phyloP scores from a whole-genome alignment of 495 filamentous ascomycete species.

The Hypoxylon subgilvum region DNA sequence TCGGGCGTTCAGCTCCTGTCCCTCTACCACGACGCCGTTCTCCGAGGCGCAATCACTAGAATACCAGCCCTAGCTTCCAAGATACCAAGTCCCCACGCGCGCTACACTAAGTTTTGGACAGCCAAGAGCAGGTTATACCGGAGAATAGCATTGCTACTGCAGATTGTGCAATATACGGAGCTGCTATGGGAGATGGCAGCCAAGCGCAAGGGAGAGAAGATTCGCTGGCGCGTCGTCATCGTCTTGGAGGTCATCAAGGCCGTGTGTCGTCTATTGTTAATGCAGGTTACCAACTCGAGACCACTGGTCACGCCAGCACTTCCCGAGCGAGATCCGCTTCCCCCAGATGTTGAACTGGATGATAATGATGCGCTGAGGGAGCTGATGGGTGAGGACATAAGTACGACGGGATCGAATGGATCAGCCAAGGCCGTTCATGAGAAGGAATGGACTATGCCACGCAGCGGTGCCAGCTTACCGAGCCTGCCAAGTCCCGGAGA shows the following conservation, averaged over 20 bases:
- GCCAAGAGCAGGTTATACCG: slow-evolving; percentile 75
- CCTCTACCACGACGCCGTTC: slow-evolving; percentile 90
- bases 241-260: slow-evolving; percentile 87
- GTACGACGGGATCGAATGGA: slow-evolving; percentile 16
- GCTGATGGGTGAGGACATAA: slow-evolving; percentile 39
- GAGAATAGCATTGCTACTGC: slow-evolving; percentile 76
- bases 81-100: slow-evolving; percentile 74
- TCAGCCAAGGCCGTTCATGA: slow-evolving; percentile 41
- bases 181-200: slow-evolving; percentile 82
- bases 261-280: slow-evolving; percentile 78
- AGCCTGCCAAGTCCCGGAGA: slow-evolving; percentile 77
- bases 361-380: slow-evolving; percentile 51
- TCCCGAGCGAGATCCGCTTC: slow-evolving; percentile 79
- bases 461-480: slow-evolving; percentile 84
- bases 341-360: slow-evolving; percentile 57
- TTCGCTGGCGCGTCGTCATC: slow-evolving; percentile 89
- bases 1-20: slow-evolving; percentile 87
- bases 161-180: slow-evolving; percentile 92
- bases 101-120: slow-evolving; percentile 92
- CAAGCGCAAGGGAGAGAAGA: slow-evolving; percentile 80
- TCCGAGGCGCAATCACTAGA: slow-evolving; percentile 65
- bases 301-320: slow-evolving; percentile 84
- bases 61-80: slow-evolving; percentile 48
- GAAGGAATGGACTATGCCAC: slow-evolving; percentile 89
- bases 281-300: slow-evolving; percentile 81